These are phyloP conservation scores for Lasiosphaeria hispida DNA, from an alignment of 495 filamentous ascomycete species.

Conservation along the genomic window DNA sequence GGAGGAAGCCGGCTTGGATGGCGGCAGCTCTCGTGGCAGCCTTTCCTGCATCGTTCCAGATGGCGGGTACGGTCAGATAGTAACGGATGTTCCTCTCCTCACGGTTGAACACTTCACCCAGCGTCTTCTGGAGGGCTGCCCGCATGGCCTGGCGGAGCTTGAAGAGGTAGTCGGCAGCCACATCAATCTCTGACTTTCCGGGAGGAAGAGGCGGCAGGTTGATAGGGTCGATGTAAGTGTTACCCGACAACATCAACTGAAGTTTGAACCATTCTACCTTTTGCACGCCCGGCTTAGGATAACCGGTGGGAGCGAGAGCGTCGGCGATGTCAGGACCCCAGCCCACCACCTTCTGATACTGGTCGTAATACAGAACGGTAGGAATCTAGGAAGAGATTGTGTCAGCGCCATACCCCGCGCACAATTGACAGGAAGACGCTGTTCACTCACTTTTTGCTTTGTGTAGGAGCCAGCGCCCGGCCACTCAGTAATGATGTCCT, in stretches of 20 bases:
- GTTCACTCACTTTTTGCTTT: constrained; percentile 62
- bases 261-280: constrained; percentile 82
- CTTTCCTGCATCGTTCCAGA: constrained; percentile 76
- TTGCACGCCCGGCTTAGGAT: constrained; percentile 72
- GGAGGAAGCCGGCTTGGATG: constrained; percentile 71
- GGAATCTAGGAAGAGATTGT: constrained; percentile 52
- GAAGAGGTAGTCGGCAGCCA: constrained; percentile 74
- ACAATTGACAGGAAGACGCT: background rate
- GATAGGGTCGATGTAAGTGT: constrained; percentile 77
- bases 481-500: constrained; percentile 78
- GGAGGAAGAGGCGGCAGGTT: constrained; percentile 73
- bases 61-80: constrained; percentile 70
- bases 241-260: constrained; percentile 73
- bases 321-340: constrained; percentile 77
- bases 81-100: constrained; percentile 74
- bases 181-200: constrained; percentile 75
- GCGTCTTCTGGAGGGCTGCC: constrained; percentile 69
- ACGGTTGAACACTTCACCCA: constrained; percentile 72
- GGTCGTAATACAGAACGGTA: constrained; percentile 72
- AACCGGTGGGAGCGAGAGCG: constrained; percentile 69
- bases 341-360: constrained; percentile 73
- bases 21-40: constrained; percentile 68
- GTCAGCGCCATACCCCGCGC: background rate
- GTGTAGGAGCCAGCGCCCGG: constrained; percentile 72
- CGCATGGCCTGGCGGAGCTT: constrained; percentile 74